Evolutionary conservation across 768 basidiomycete genomes (phyloP).

Genomic region (Amanita brunnescens): DNA sequence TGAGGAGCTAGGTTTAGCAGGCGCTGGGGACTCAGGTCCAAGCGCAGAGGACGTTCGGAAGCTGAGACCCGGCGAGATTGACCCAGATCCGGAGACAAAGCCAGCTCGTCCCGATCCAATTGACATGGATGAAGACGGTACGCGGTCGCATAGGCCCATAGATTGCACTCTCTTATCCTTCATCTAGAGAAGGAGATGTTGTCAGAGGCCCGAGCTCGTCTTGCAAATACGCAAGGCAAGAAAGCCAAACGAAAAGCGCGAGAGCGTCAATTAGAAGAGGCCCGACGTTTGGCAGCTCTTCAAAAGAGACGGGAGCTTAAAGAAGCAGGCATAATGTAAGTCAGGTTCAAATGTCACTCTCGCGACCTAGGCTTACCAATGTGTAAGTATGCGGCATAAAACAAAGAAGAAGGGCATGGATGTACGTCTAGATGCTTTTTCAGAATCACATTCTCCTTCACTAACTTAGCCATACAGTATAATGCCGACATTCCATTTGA

Average conservation of each 20-base stretch:
- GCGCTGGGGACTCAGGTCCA: conserved; percentile 78
- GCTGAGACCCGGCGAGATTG: conserved; percentile 92
- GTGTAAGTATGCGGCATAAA: conserved; percentile 77
- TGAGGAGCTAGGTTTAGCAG: conserved; percentile 86
- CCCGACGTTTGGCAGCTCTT: conserved; percentile 83
- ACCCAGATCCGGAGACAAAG: conserved; percentile 98
- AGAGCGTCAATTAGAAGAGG: conserved; percentile 95
- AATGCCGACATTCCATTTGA: conserved; percentile 99
- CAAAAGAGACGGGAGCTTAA: conserved; percentile 98
- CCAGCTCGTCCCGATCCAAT: conserved; percentile 98
- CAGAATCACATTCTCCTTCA: neutral
- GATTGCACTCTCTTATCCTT: conserved; percentile 1
- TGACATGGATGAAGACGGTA: conserved; percentile 99
- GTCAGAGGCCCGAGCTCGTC: conserved; percentile 93
- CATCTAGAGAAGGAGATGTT: conserved; percentile 95
- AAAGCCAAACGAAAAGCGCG: conserved; percentile 99
- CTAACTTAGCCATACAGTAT: conserved; percentile 45
- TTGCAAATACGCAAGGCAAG: conserved; percentile 99
- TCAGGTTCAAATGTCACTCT: conserved; percentile 10
- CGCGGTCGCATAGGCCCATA: conserved; percentile 14
- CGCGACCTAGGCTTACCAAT: neutral
- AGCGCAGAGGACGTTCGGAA: conserved; percentile 89
- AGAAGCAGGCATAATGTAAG: conserved; percentile 93
- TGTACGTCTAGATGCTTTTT: conserved; percentile 38
- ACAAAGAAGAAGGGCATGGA: conserved; percentile 98